phyloP scores from a whole-genome alignment of 352 stramenopile genomes.

The Thraustotheca clavata region DNA sequence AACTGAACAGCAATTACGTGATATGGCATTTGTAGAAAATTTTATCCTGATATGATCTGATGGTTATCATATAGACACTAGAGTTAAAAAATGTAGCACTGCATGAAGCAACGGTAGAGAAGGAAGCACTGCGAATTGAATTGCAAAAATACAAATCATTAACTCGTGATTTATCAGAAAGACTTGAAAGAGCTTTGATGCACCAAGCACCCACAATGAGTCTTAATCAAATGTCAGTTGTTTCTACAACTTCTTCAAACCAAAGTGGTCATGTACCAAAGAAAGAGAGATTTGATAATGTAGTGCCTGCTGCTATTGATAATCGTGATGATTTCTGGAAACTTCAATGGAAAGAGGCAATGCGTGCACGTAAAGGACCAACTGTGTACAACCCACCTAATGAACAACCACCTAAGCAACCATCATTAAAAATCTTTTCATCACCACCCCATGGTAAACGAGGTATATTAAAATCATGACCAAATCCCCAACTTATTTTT shows the following conservation, averaged over 20 bases:
- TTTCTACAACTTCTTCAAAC: not conserved
- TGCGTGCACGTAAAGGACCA: constrained; percentile 5
- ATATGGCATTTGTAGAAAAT: constrained; percentile 13
- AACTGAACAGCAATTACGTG: constrained; percentile 15
- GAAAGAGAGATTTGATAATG: constrained; percentile 14
- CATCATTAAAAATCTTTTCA: constrained; percentile 21
- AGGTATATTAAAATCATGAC: not conserved
- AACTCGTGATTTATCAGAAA: constrained; percentile 14
- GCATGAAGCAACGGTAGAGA: constrained; percentile 21
- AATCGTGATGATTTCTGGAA: constrained; percentile 20
- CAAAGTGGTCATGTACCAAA: constrained; percentile 19
- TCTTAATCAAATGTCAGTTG: constrained; percentile 8
- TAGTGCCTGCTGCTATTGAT: not conserved
- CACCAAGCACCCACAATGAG: not conserved
- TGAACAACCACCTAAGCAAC: not conserved
- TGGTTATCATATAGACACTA: not conserved
- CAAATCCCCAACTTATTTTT: not conserved
- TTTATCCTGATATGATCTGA: not conserved
- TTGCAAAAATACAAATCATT: constrained; percentile 19
- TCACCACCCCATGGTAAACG: constrained; percentile 17
- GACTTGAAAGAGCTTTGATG: not conserved
- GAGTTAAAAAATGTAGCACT: constrained; percentile 20
- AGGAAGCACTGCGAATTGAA: constrained; percentile 6
- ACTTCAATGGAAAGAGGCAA: constrained; percentile 15
- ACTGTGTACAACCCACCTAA: not conserved